Percentiles rank a stretch among this genome's conserved stretches.
phyloP scores from a whole-genome alignment of 2,329 filamentous ascomycete species.

The Sporothrix inflata region DNA sequence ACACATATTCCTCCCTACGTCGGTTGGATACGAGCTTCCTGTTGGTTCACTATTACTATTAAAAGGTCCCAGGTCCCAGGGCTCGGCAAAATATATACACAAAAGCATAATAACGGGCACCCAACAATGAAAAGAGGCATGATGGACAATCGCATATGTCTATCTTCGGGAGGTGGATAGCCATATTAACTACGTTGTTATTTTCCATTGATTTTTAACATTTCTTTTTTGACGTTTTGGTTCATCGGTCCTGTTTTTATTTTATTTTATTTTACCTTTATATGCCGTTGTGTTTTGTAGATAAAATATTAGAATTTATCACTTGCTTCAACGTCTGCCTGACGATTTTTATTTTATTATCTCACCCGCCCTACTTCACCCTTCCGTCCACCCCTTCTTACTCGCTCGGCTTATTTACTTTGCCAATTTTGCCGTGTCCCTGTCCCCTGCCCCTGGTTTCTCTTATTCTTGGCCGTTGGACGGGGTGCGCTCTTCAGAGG shows the following conservation, averaged over 20 bases:
- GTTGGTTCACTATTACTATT: background rate
- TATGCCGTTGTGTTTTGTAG: too few relatives aligned
- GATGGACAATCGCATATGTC: background rate
- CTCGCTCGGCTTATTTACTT: conserved; percentile 14
- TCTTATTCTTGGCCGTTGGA: background rate
- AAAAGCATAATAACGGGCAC: background rate
- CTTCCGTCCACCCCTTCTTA: background rate
- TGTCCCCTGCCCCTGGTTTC: conserved; percentile 21
- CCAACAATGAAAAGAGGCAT: too few relatives aligned
- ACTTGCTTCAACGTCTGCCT: background rate
- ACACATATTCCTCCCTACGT: background rate
- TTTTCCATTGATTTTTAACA: background rate
- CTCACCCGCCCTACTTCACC: background rate
- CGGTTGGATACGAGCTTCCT: background rate
- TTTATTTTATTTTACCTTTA: too few relatives aligned
- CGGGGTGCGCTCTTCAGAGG: background rate
- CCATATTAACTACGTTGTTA: background rate
- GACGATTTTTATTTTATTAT: background rate
- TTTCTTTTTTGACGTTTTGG: background rate
- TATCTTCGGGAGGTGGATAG: background rate
- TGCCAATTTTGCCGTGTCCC: conserved; percentile 19
- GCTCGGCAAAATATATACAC: background rate
- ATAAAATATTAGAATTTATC: background rate
- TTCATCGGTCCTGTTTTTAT: background rate
- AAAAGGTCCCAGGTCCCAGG: conserved; percentile 19